These are phyloP conservation scores for Lentinus tigrinus DNA, from an alignment of 768 basidiomycete genomes.

Conservation along the genomic window DNA sequence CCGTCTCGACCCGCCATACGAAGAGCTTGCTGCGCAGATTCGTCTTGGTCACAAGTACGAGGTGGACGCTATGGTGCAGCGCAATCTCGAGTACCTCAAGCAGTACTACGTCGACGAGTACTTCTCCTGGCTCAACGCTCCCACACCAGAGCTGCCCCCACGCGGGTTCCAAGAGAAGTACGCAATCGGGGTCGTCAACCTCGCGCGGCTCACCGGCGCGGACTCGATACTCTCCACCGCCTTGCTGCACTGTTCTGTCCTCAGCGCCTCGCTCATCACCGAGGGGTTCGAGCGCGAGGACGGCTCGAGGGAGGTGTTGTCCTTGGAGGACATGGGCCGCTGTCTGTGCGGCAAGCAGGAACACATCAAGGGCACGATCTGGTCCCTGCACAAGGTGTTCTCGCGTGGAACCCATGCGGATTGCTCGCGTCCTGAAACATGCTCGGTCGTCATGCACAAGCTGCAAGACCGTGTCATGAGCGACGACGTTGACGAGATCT, in stretches of 20 bases:
- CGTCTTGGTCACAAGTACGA: constrained; percentile 15
- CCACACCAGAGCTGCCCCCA: background rate
- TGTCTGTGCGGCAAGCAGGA: background rate
- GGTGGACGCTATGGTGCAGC: constrained; percentile 2
- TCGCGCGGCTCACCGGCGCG: constrained; percentile 7
- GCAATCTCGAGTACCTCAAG: constrained; percentile 2
- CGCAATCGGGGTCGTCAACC: constrained; percentile 11
- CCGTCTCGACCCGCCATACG: background rate
- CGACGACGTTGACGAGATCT: background rate
- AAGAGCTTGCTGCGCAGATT: constrained; percentile 3
- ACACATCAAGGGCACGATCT: background rate
- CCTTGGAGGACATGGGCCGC: background rate
- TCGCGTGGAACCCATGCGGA: background rate
- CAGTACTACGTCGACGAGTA: background rate
- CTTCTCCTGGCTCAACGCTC: background rate
- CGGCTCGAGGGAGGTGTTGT: background rate
- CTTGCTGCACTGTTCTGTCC: background rate
- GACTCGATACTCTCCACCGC: background rate
- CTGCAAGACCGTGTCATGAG: background rate
- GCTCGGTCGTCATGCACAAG: background rate
- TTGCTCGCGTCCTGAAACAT: background rate
- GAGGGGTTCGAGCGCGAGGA: background rate
- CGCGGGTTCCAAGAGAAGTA: background rate
- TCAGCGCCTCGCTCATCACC: background rate
- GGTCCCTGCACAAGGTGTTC: background rate